These are phyloP conservation scores for Penicillium antarcticum DNA, from an alignment of 495 filamentous ascomycete genomes.

Conservation along the genomic window DNA sequence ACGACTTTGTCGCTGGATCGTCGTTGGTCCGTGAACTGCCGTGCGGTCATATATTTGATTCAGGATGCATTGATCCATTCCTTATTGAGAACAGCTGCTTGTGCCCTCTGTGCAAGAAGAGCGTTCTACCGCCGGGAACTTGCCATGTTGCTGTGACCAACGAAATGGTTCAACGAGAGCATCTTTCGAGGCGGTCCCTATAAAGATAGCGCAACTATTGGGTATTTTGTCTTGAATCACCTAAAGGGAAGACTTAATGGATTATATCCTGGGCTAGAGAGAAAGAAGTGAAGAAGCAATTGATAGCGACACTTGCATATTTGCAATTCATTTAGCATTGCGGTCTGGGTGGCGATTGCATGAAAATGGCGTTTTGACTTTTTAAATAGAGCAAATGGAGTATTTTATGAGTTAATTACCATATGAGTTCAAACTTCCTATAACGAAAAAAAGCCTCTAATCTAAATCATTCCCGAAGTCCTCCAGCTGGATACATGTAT, in stretches of 20 bases:
- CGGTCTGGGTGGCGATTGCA: not conserved
- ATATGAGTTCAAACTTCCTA: not conserved
- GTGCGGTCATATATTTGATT: conserved; percentile 89
- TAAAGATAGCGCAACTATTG: not conserved
- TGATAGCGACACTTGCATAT: not conserved
- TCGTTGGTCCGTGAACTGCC: conserved; percentile 79
- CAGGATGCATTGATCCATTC: conserved; percentile 82
- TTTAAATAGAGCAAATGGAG: not conserved
- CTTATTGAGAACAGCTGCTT: conserved; percentile 67
- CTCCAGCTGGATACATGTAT: no score
- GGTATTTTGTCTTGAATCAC: not conserved
- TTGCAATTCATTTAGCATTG: conserved; percentile 1
- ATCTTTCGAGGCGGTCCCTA: conserved; percentile 22
- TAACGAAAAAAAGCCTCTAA: not conserved
- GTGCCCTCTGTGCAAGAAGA: conserved; percentile 85
- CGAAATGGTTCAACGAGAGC: conserved; percentile 73
- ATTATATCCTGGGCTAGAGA: no score
- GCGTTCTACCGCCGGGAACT: conserved; percentile 63
- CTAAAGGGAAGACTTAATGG: no score
- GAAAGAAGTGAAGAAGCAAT: not conserved
- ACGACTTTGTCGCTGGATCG: conserved; percentile 64
- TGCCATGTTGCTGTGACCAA: conserved; percentile 72
- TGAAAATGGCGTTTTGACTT: not conserved
- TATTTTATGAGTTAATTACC: not conserved
- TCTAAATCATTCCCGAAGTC: no score